Base-by-base conservation (phyloP, 768 basidiomycete species). In the Lactarius indigo region DNA sequence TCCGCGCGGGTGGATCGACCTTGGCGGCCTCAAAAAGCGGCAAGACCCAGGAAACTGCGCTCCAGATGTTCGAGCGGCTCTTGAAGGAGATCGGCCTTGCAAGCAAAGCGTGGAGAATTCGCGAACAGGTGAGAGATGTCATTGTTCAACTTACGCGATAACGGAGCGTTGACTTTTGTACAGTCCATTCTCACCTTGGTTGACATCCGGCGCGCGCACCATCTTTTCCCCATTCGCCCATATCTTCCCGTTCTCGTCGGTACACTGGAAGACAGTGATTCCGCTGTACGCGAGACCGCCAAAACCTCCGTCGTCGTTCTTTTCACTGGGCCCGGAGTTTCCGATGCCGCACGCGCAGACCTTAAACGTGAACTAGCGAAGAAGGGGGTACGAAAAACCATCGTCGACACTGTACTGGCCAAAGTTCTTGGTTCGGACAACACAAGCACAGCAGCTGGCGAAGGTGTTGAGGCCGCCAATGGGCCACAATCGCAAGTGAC, bases 321-420 rank as follows among this genome's bases (percentile, higher is more conserved):
- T 63, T 96, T 98, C 74, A 88, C 92, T 1, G 91, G 92, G 18
- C 84, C 89, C 0, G 86, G 84, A 5, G 92, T 94, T 17, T 87
- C 89, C 3, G 90, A 96, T 73, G 87, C 87, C 9, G 97, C 97
- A 3, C 87, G 92, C 60, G 86, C 94, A 5, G 96, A 98, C 75
- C 81, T 98, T 62, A 98, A 97, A 82, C 95, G 94, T 74, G 90
- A 94, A 74, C 83, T 98, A 82, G 76, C 83, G 2, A 93, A 90
- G 79, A 92, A 92, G 75, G 84, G 85, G 50, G 91, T 97, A 52
- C 85, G 94, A 39, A 96, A 96, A 78, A 85, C 87, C 5, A 95
- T 96, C 56, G 86, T 89, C 17, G 96, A 98, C 68, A 82, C 82
- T 61, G 86, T 98, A 18, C 82, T 95, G 8, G 77, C 80, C 62